phyloP scores from a whole-genome alignment of 108 stramenopile genomes.

The Cyclotella cryptica region DNA sequence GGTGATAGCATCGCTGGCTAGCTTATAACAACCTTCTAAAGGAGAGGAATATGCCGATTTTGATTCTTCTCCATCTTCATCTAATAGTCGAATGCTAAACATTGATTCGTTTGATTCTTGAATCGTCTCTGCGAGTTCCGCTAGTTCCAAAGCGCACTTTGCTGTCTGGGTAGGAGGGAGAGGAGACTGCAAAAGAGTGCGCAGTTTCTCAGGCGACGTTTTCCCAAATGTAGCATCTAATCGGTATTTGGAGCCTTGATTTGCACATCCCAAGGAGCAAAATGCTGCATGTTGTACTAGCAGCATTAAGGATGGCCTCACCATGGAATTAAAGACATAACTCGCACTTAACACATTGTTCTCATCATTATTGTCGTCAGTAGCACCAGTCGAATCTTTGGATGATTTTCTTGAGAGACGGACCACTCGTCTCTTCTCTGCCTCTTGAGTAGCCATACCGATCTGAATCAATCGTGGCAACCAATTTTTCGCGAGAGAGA shows the following conservation, averaged over 20 bases:
- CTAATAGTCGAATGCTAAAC: conserved; percentile 48
- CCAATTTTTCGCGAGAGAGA: conserved; percentile 75
- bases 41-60: conserved; percentile 58
- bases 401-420: conserved; percentile 36
- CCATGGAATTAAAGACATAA: conserved; percentile 71
- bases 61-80: conserved; percentile 28
- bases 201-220: conserved; percentile 70
- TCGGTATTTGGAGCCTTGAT: conserved; percentile 70
- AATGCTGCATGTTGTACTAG: conserved; percentile 85
- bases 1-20: conserved; percentile 78
- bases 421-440: conserved; percentile 83
- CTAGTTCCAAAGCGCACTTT: conserved; percentile 83
- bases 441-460: conserved; percentile 80
- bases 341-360: conserved; percentile 57
- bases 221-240: conserved; percentile 78
- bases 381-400: conserved; percentile 5
- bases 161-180: conserved; percentile 83
- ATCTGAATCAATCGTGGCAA: conserved; percentile 79
- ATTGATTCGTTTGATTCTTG: conserved; percentile 54
- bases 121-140: conserved; percentile 76
- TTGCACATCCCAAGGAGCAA: conserved; percentile 80
- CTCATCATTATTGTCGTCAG: conserved; percentile 18
- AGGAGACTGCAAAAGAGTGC: conserved; percentile 67
- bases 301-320: conserved; percentile 68
- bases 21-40: conserved; percentile 63